phyloP scores from a whole-genome alignment of 495 filamentous ascomycete genomes.

The Penicillium nucicola region DNA sequence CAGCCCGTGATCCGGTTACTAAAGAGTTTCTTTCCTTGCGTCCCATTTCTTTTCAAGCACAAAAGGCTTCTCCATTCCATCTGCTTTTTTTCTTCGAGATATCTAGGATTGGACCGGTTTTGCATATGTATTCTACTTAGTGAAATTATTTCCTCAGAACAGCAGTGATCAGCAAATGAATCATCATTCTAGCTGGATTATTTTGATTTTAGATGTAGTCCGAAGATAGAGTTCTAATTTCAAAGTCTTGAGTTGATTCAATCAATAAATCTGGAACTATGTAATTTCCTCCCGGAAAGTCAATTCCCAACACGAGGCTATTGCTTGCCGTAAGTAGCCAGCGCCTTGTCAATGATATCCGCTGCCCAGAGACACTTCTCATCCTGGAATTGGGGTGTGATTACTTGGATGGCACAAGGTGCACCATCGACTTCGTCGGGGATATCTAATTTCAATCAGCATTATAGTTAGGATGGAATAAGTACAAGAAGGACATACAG shows the following conservation, averaged over 20 bases:
- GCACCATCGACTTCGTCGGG: slow-evolving; percentile 33
- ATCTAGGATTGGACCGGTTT: slow-evolving; percentile 16
- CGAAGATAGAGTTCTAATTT: too few relatives aligned
- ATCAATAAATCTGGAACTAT: too few relatives aligned
- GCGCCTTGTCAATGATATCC: slow-evolving; percentile 29
- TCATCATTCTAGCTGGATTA: neutral
- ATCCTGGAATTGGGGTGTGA: slow-evolving; percentile 40
- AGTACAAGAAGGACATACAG: slow-evolving; percentile 22
- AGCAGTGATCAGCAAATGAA: slow-evolving; percentile 14
- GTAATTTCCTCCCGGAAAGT: neutral
- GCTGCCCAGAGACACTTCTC: slow-evolving; percentile 39
- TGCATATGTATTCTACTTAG: slow-evolving; percentile 26
- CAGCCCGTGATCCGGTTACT: slow-evolving; percentile 33
- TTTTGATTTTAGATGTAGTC: too few relatives aligned
- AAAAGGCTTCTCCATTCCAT: slow-evolving; percentile 1
- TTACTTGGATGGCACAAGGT: slow-evolving; percentile 38
- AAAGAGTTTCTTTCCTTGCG: neutral
- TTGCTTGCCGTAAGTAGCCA: neutral
- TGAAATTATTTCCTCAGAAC: slow-evolving; percentile 20
- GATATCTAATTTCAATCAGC: slow-evolving; percentile 22
- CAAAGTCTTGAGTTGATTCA: too few relatives aligned
- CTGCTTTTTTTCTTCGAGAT: slow-evolving; percentile 8
- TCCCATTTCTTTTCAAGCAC: neutral
- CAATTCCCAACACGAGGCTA: neutral
- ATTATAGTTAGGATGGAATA: neutral